phyloP scores from a whole-genome alignment of 2,329 filamentous ascomycete species.

The Trichophyton mentagrophytes region DNA sequence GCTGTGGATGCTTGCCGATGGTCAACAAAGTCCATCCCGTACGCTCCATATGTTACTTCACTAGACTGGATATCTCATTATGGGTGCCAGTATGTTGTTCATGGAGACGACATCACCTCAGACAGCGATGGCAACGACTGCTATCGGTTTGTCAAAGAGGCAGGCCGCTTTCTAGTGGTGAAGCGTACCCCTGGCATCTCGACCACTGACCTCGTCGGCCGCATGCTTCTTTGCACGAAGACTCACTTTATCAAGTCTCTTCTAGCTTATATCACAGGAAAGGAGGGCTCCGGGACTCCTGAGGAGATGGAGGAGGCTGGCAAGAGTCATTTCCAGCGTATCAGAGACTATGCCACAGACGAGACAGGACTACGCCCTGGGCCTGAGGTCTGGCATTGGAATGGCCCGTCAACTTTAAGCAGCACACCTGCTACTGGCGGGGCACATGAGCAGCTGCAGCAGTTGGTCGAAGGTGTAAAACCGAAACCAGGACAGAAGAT shows the following conservation, averaged over 20 bases:
- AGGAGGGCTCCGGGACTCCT: constrained; percentile 57
- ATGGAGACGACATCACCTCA: constrained; percentile 94
- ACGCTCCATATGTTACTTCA: constrained; percentile 88
- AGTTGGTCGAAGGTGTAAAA: constrained; percentile 57
- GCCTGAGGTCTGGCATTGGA: constrained; percentile 77
- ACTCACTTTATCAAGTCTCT: constrained; percentile 84
- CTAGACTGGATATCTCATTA: constrained; percentile 91
- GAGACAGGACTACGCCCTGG: constrained; percentile 66
- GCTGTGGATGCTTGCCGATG: constrained; percentile 92
- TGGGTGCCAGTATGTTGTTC: constrained; percentile 88
- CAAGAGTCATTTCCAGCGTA: constrained; percentile 59
- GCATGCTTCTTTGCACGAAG: constrained; percentile 93
- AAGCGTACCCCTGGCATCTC: constrained; percentile 93
- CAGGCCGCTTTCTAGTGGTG: constrained; percentile 87
- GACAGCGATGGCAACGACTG: constrained; percentile 90
- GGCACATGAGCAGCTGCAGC: constrained; percentile 47
- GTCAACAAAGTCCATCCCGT: constrained; percentile 69
- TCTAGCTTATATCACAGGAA: constrained; percentile 52
- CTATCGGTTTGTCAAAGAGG: constrained; percentile 93
- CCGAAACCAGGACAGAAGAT: constrained; percentile 68
- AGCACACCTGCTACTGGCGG: constrained; percentile 28
- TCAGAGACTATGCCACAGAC: constrained; percentile 78
- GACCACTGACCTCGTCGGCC: constrained; percentile 92
- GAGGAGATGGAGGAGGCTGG: constrained; percentile 55
- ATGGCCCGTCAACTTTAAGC: constrained; percentile 36